A percentile compares a stretch with the other conserved stretches of the same genome.
Evolutionary conservation across 345 rosid genomes (phyloP).

Genomic region (Salix suchowensis): DNA sequence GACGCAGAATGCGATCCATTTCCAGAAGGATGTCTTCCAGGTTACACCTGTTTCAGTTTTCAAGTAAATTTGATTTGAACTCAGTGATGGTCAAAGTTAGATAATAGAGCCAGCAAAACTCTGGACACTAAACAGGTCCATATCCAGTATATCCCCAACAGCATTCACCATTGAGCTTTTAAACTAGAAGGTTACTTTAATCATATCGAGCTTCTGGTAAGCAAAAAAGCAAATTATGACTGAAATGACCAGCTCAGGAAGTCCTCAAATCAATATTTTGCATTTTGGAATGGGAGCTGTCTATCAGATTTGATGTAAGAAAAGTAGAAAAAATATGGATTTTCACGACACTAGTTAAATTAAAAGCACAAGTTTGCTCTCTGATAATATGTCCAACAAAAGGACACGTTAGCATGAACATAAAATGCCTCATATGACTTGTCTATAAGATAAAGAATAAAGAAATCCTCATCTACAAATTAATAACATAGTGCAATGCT

Average conservation of each 20-base stretch:
- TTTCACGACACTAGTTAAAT: neutral
- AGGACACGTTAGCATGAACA: neutral
- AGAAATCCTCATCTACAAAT: neutral
- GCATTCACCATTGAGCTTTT: neutral
- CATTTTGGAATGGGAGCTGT: neutral
- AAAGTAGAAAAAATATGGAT: neutral
- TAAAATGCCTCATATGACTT: neutral
- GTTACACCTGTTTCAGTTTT: slow-evolving; percentile 50
- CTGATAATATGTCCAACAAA: neutral
- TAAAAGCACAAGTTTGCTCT: neutral
- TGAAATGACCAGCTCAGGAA: neutral
- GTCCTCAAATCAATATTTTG: neutral
- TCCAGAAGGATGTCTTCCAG: slow-evolving; percentile 84
- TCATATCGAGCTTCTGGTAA: neutral
- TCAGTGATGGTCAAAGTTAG: neutral
- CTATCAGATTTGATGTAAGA: neutral
- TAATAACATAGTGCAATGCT: neutral
- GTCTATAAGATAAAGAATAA: neutral
- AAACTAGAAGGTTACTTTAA: neutral
- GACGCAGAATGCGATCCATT: slow-evolving; percentile 84
- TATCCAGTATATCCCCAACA: neutral
- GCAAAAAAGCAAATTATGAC: neutral
- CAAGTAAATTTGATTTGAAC: slow-evolving; percentile 10
- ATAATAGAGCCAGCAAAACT: neutral
- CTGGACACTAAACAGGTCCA: neutral